Evolutionary conservation across 2,329 filamentous ascomycete genomes (phyloP).

Genomic region (Nigrospora oryzae): DNA sequence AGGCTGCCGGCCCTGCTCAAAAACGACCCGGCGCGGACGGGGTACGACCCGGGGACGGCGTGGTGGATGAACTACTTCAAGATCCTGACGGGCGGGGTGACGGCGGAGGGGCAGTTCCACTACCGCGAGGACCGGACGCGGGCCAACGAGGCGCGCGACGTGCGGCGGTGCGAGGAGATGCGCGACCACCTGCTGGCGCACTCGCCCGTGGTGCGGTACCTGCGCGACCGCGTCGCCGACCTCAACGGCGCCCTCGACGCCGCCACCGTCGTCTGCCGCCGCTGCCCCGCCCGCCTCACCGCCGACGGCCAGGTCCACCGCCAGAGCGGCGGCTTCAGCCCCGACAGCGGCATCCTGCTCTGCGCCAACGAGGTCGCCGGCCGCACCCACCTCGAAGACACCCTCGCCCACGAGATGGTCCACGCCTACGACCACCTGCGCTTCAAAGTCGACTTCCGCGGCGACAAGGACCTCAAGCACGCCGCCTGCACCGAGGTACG

Average conservation of each 20-base stretch:
- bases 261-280: slow-evolving; percentile 71
- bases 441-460: slow-evolving; percentile 81
- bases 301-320: slow-evolving; percentile 53
- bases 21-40: slow-evolving; percentile 53
- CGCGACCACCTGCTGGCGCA: slow-evolving; percentile 78
- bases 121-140: slow-evolving; percentile 73
- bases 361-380: slow-evolving; percentile 88
- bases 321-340: slow-evolving; percentile 74
- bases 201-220: slow-evolving; percentile 80
- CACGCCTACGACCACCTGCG: slow-evolving; percentile 91
- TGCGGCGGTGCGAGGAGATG: slow-evolving; percentile 70
- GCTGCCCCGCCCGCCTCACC: slow-evolving; percentile 57
- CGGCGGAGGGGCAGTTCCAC: slow-evolving; percentile 57
- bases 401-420: slow-evolving; percentile 93
- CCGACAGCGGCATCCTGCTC: slow-evolving; percentile 78
- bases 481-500: slow-evolving; percentile 85
- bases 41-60: slow-evolving; percentile 50
- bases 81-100: slow-evolving; percentile 68
- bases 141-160: slow-evolving; percentile 69
- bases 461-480: slow-evolving; percentile 67
- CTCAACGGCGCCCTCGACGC: slow-evolving; percentile 69
- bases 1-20: slow-evolving; percentile 26
- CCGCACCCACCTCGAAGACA: slow-evolving; percentile 80
- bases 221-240: slow-evolving; percentile 70
- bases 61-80: slow-evolving; percentile 83